phyloP scores from a whole-genome alignment of 257 asterid species.

The Fraxinus anomala region DNA sequence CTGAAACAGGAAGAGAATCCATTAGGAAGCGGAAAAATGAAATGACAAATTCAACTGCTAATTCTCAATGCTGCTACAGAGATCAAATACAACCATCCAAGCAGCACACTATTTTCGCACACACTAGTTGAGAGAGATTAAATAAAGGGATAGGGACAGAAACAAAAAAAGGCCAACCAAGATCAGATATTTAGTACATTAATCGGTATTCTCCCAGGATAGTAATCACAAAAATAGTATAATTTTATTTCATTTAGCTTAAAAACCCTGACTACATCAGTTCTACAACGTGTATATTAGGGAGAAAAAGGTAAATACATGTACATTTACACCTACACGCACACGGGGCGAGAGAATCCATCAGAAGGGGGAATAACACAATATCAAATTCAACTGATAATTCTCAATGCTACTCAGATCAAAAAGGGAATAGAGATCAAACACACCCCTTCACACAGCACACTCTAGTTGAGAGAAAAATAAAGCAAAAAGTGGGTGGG shows the following conservation, averaged over 20 bases:
- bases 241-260: background rate
- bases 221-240: background rate
- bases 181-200: background rate
- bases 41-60: background rate
- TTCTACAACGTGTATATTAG: too few species aligned
- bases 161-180: background rate
- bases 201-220: background rate
- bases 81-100: background rate
- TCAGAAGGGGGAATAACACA: too few species aligned
- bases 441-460: too few species aligned
- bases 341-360: too few species aligned
- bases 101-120: background rate
- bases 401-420: too few species aligned
- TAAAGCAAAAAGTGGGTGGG: background rate
- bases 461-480: background rate
- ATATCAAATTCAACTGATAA: too few species aligned
- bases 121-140: background rate
- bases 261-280: background rate
- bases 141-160: background rate
- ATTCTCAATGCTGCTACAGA: background rate
- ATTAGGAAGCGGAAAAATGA: background rate
- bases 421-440: too few species aligned
- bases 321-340: too few species aligned
- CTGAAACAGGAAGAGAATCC: background rate
- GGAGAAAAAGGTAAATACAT: too few species aligned